Conservation (phyloP, 306 rosid genomes). For the Senna siamea region DNA sequence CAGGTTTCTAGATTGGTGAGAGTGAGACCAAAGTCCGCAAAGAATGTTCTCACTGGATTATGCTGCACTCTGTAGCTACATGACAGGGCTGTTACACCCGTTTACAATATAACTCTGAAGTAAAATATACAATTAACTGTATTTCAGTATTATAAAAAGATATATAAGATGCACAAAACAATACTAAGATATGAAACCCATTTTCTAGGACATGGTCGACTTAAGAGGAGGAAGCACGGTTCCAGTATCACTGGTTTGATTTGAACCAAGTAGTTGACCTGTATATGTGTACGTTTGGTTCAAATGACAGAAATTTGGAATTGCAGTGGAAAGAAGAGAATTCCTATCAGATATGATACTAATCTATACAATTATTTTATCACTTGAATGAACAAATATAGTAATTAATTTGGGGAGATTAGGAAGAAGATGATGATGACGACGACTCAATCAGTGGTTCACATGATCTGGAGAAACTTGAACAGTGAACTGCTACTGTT, state of each 20-base stretch:
- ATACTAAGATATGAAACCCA: background rate
- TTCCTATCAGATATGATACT: constrained; percentile 34
- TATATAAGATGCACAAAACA: background rate
- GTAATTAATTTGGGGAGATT: constrained; percentile 39
- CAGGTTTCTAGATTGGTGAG: constrained; percentile 33
- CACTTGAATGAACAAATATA: constrained; percentile 42
- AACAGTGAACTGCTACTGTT: constrained; percentile 70
- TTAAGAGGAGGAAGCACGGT: too few relatives aligned
- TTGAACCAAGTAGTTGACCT: constrained; percentile 21
- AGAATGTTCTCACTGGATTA: constrained; percentile 38
- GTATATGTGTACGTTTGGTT: constrained; percentile 18
- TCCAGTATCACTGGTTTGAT: constrained; percentile 29
- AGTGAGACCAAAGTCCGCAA: constrained; percentile 36
- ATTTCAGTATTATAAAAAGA: background rate
- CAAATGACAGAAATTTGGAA: constrained; percentile 8
- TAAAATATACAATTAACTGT: background rate
- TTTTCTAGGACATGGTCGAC: constrained; percentile 22
- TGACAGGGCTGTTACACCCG: background rate
- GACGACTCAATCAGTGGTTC: constrained; percentile 74
- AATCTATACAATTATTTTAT: constrained; percentile 55
- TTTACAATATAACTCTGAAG: background rate
- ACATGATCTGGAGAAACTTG: constrained; percentile 92
- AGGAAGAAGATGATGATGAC: constrained; percentile 56
- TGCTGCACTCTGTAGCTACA: constrained; percentile 22
- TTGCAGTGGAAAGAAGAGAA: constrained; percentile 12